Conservation (phyloP, 2,329 filamentous ascomycete genomes). For the Colletotrichum gigasporum region DNA sequence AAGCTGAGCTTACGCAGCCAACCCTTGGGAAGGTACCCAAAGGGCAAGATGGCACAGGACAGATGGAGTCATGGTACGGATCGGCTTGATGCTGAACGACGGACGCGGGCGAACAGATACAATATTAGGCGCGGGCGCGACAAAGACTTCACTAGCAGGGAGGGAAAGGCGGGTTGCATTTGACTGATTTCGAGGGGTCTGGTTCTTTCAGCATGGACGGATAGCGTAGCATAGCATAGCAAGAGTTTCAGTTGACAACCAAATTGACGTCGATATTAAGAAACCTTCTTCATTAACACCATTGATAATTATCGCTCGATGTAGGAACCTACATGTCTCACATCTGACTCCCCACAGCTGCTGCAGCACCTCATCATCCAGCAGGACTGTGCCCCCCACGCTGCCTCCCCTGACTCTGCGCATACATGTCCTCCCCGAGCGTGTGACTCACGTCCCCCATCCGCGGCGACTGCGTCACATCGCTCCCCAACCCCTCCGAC, state of each 20-base stretch:
- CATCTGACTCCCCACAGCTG: too few species aligned
- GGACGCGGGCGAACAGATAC: too few species aligned
- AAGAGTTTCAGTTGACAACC: neutral
- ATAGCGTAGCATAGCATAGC: neutral
- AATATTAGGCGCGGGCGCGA: neutral
- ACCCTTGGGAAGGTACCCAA: too few species aligned
- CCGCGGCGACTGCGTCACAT: conserved; percentile 5
- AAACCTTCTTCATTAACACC: too few species aligned
- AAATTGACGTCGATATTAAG: neutral
- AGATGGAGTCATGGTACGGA: too few species aligned
- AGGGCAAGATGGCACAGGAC: too few species aligned
- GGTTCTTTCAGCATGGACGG: neutral
- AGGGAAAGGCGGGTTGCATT: neutral
- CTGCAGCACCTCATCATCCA: too few species aligned
- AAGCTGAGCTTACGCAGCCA: too few species aligned
- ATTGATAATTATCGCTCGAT: too few species aligned
- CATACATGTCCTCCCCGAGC: neutral
- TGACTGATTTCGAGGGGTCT: neutral
- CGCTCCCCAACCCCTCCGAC: conserved; percentile 16
- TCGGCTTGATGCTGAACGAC: too few species aligned
- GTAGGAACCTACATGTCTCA: too few species aligned
- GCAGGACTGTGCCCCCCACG: neutral
- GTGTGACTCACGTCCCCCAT: neutral
- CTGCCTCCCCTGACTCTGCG: neutral
- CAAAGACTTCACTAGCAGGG: neutral